phyloP scores from a whole-genome alignment of 169 alveolate species.

The Babesia caballi region DNA sequence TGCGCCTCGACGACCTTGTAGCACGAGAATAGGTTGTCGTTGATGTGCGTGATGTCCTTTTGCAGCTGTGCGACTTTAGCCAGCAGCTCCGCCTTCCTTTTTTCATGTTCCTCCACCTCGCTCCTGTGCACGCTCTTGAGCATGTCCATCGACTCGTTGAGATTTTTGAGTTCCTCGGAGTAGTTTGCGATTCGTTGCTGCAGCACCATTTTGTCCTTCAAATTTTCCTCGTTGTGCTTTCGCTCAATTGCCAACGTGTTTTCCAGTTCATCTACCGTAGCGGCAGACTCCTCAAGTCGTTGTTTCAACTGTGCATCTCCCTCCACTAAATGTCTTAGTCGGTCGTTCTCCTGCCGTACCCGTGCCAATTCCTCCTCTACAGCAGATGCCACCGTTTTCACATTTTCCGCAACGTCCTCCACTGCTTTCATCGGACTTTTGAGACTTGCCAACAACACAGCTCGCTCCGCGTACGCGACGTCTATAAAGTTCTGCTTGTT shows the following conservation, averaged over 20 bases:
- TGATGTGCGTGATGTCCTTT: constrained; percentile 51
- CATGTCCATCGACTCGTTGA: constrained; percentile 31
- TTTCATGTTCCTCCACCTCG: constrained; percentile 50
- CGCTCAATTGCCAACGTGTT: constrained; percentile 39
- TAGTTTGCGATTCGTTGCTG: constrained; percentile 34
- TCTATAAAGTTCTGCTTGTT: constrained; percentile 17
- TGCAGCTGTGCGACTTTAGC: constrained; percentile 18
- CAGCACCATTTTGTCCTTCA: constrained; percentile 49
- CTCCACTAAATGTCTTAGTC: background rate
- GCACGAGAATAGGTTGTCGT: constrained; percentile 48
- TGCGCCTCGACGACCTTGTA: constrained; percentile 53
- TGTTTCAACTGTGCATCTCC: background rate
- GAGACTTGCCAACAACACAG: background rate
- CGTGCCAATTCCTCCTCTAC: constrained; percentile 1
- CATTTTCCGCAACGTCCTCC: background rate
- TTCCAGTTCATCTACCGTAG: constrained; percentile 14
- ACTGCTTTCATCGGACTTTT: background rate
- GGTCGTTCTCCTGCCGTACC: constrained; percentile 17
- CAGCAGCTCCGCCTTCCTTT: constrained; percentile 46
- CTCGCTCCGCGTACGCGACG: constrained; percentile 1
- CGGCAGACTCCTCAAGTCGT: background rate
- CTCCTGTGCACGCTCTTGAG: constrained; percentile 35
- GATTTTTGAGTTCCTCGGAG: constrained; percentile 29
- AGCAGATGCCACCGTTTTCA: background rate
- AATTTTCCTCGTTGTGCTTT: constrained; percentile 47